phyloP scores from a whole-genome alignment of 768 basidiomycete genomes.

The Agaricus subrufescens region DNA sequence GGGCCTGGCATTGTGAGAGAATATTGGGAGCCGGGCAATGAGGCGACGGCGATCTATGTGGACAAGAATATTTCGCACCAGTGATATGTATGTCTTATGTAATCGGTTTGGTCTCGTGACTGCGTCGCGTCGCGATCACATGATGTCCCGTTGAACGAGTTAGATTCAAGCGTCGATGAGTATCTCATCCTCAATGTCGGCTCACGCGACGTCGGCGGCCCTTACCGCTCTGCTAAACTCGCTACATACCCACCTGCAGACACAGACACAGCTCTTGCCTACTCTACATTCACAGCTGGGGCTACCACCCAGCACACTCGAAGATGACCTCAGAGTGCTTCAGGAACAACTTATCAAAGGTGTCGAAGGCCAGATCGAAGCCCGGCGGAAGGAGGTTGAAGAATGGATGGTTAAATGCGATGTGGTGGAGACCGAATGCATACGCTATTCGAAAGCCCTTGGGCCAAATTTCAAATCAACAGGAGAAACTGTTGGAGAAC shows the following conservation, averaged over 20 bases:
- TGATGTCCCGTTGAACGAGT: slow-evolving; percentile 9
- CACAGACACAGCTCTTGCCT: slow-evolving; percentile 79
- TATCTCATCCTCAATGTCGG: slow-evolving; percentile 16
- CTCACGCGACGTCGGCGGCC: slow-evolving; percentile 22
- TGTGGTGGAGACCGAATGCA: slow-evolving; percentile 57
- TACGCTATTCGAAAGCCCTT: slow-evolving; percentile 62
- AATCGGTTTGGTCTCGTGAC: neutral
- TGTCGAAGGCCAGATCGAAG: slow-evolving; percentile 69
- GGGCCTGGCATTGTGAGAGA: slow-evolving; percentile 14
- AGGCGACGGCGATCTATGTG: neutral
- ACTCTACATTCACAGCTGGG: slow-evolving; percentile 82
- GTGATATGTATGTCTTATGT: neutral
- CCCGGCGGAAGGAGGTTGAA: slow-evolving; percentile 72
- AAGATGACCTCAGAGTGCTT: slow-evolving; percentile 72
- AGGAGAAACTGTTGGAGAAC: slow-evolving; percentile 59
- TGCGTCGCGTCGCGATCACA: slow-evolving; percentile 10
- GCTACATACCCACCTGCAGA: slow-evolving; percentile 70
- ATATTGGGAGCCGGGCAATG: neutral
- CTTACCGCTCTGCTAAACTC: slow-evolving; percentile 72
- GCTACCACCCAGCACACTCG: slow-evolving; percentile 71
- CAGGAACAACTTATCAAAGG: slow-evolving; percentile 72
- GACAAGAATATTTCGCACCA: slow-evolving; percentile 3
- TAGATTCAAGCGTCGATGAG: neutral
- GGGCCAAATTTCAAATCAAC: slow-evolving; percentile 69
- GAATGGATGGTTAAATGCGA: slow-evolving; percentile 63